Percentiles rank a stretch among this genome's conserved stretches.
Evolutionary conservation across 371 early-diverging fungal species (phyloP).

Genomic region (Conidiobolus coronatus): DNA sequence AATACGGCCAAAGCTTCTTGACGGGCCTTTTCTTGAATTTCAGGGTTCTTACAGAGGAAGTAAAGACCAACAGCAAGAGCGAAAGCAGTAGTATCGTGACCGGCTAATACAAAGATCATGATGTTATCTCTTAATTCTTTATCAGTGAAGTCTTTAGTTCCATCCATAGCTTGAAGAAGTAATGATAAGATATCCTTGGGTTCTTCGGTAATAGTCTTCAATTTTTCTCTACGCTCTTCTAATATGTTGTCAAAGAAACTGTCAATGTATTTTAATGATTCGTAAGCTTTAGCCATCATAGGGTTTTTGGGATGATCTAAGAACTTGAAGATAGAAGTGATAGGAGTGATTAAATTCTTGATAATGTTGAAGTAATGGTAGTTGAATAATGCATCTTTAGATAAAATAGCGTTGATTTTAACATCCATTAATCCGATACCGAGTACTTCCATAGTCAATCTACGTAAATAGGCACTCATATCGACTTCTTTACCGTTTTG

Average conservation of each 20-base stretch:
- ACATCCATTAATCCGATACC: neutral
- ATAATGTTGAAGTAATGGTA: no score
- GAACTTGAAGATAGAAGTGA: no score
- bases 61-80: conserved; percentile 10
- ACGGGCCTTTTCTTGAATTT: conserved; percentile 6
- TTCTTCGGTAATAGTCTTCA: no score
- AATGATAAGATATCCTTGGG: no score
- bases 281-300: no score
- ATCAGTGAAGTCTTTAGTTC: neutral
- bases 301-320: no score
- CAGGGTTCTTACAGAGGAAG: conserved; percentile 9
- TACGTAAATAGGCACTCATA: neutral
- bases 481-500: neutral
- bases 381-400: no score
- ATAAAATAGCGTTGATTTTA: no score
- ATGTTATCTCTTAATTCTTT: neutral
- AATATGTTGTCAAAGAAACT: no score
- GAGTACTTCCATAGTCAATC: neutral
- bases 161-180: neutral
- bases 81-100: conserved; percentile 14
- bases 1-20: conserved; percentile 9
- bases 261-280: no score
- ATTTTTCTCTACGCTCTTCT: no score
- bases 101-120: conserved; percentile 4
- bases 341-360: no score